Base-by-base conservation (phyloP, 768 basidiomycete species). In the Mycena polygramma region DNA sequence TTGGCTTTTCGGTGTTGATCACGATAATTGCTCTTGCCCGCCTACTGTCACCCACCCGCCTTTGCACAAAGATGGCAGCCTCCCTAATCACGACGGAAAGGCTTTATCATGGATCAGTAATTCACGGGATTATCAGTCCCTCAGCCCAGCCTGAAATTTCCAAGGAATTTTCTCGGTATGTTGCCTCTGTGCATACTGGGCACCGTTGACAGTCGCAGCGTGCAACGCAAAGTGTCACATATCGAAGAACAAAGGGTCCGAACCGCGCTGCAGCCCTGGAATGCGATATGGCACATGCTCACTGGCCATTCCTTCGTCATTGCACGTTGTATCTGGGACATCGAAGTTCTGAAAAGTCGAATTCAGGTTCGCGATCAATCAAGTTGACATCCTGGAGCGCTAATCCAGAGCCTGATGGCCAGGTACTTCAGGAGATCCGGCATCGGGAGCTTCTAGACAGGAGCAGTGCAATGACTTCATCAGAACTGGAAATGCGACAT, bases 271-370 rank as follows among this genome's bases (percentile, higher is more conserved):
- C 14, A 35, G 22, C 65, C 65, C 15, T 66, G 65, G 65, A 22
- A 20, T 19, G 24, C 35, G 3, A 9, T 59, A 22, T 59, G n/a
- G 13, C 57, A 66, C 24, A 52, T 66, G 20, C 19, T 58, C 19
- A 22, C 4, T 6, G 65, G 65, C 6, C 65, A 66, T 14, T 52
- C 65, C 9, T 36, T 58, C 5, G 57, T 35, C 11, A 66, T 66
- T 19, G 48, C n/a, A 5, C 57, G 57, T 4, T 66, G 65, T 36
- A 35, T 59, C 11, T 59, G 57, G 57, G 65, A 66, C 19, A 59
- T 59, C 20, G 36, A 51, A 30, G 39, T 58, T 5, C 30, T 66
- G n/a, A 58, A 59, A 48, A 66, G 35, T 20, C 57, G 26, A 35
- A 52, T 66, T 20, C 48, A 66, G 65, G 65, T 66, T 65, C 41